A percentile compares a stretch with the other conserved stretches of the same genome.
Evolutionary conservation across 106 monocot genomes (phyloP).

Genomic region (Allium sativum): DNA sequence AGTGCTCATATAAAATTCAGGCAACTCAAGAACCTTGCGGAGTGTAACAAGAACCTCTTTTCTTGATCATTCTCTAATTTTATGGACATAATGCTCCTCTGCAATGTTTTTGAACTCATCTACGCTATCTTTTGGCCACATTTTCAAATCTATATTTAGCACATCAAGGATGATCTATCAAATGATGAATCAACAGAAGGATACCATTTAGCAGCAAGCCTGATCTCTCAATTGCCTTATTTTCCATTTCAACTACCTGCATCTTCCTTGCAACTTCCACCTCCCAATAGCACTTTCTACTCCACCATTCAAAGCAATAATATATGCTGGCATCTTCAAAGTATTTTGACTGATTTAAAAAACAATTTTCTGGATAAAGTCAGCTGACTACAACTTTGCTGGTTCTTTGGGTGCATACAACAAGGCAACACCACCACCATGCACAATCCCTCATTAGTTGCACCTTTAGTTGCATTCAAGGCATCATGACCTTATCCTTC

Average conservation of each 20-base stretch:
- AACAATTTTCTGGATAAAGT: too few relatives aligned
- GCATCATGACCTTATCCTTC: too few relatives aligned
- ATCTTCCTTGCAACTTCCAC: background rate
- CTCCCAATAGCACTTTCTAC: too few relatives aligned
- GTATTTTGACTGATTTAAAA: too few relatives aligned
- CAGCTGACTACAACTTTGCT: too few relatives aligned
- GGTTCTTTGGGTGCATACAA: too few relatives aligned
- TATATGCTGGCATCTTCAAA: too few relatives aligned
- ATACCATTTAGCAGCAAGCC: conserved; percentile 69
- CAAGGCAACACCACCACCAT: too few relatives aligned
- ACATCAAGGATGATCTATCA: conserved; percentile 51
- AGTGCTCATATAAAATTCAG: conserved; percentile 57
- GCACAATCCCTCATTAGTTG: too few relatives aligned
- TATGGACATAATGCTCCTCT: conserved; percentile 61
- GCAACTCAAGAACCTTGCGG: conserved; percentile 38
- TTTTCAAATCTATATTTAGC: conserved; percentile 50
- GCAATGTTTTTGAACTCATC: conserved; percentile 16
- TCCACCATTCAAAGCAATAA: too few relatives aligned
- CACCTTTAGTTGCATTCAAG: too few relatives aligned
- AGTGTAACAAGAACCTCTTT: conserved; percentile 55
- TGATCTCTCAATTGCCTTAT: conserved; percentile 26
- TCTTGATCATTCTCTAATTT: conserved; percentile 45
- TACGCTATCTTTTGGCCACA: conserved; percentile 43
- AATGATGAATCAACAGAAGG: conserved; percentile 51
- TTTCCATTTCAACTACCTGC: conserved; percentile 1